Base-by-base conservation (phyloP, 352 stramenopile species). In the Pythium plurisporium region DNA sequence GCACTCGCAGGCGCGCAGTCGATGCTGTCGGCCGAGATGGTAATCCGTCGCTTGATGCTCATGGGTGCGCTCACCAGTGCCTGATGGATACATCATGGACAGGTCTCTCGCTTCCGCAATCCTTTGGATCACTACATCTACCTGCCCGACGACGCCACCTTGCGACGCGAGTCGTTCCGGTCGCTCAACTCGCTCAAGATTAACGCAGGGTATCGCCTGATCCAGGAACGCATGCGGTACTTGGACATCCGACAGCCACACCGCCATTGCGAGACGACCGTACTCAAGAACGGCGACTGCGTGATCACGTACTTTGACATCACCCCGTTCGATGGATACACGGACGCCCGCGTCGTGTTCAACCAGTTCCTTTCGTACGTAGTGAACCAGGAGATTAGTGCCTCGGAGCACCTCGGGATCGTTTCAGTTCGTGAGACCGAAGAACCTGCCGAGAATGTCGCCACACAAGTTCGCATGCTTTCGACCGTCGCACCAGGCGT, bases 111-210 rank as follows among this genome's bases (percentile, higher is more conserved):
- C n/a, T 54, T 55, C 27, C 33, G 36, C 5, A 55, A 49, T 36
- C 55, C 55, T 4, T 10, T 62, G 26, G 45, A 62, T 20, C 43
- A 48, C 36, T 62, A 55, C 55, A 62, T 62, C n/a, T 50, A 62
- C 36, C 23, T 62, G 4, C 36, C 55, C 3, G 55, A 31, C 4
- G 55, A 62, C 36, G 12, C 22, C 11, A 20, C 19, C 7, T 19
- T 55, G 33, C 54, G 54, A 2, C 36, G 33, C 20, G 29, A 62
- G 22, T 41, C 54, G 25, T 10, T 62, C 19, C 38, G 52, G 5
- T 29, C 55, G 4, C 26, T 62, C 26, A 34, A 49, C 8, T 4
- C 33, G 5, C 20, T 46, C 14, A 55, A 62, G 14, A 2, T 47
- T 0, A 36, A 55, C 9, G 38, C 34, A 6, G 55, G 25, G 17